Base-by-base conservation (phyloP, 345 rosid species). In the Lenwebbia sp. region DNA sequence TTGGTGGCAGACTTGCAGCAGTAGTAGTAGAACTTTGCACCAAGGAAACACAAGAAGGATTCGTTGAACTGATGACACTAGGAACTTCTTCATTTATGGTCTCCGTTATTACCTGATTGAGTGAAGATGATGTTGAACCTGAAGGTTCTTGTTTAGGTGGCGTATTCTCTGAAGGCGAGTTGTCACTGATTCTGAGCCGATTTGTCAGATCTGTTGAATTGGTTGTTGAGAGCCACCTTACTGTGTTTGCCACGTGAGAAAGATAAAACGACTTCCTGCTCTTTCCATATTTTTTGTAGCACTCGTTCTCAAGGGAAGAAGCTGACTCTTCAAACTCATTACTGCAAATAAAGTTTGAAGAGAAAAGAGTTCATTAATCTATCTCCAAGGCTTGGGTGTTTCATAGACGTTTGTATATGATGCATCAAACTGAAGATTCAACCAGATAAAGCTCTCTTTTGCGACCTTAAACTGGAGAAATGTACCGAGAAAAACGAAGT, bases 181-280 rank as follows among this genome's bases (percentile, higher is more conserved):
- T 82, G 47, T 89, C 83, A 83, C 74, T 57, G 83, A 84, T 74
- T 75, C 90, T 85, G 21, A 94, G 86, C 52, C 92, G 90, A 54
- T 84, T 86, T 85, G 82, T 83, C 84, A 95, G 85, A 58, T 89
- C 93, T 10, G 89, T 82, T 49, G 91, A 88, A 90, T 85, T 91
- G 88, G 95, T 40, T 2, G 91, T 89, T 44, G 95, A 92, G 70
- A 97, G 89, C 98, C 99, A 95, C 90, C 99, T 92, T 23, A 92
- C 90, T 4, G 95, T 94, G 84, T 96, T 94, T 7, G 95, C 98
- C 83, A 95, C 93, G 90, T 94, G 98, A 19, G 98, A 97, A 89
- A 90, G 92, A 89, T 95, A 96, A 88, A 96, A 94, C 2, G 99
- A 92, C 88, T 94, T 95, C 87, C 99, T 96, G 25, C 92, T 95